Evolutionary conservation across 306 rosid species (phyloP).

Genomic region (Vigna reflexopilosa): DNA sequence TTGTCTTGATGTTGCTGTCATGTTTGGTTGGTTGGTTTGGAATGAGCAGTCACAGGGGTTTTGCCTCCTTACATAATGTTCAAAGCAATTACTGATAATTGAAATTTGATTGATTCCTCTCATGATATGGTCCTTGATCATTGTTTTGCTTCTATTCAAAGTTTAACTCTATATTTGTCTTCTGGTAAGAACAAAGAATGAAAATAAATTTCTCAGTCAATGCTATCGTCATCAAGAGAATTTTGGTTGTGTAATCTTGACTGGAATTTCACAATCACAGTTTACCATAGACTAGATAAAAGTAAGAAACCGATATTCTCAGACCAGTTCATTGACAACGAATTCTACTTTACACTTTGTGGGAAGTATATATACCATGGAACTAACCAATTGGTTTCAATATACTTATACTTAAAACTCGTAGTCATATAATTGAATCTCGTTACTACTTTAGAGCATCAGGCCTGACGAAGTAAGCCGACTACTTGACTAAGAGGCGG

Average conservation of each 20-base stretch:
- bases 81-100: conserved; percentile 5
- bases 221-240: not conserved
- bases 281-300: not conserved
- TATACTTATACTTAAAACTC: too few relatives aligned
- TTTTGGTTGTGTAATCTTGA: not conserved
- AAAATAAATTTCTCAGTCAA: not conserved
- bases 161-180: conserved; percentile 28
- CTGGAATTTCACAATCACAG: not conserved
- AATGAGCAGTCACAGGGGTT: conserved; percentile 39
- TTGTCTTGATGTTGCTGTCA: conserved; percentile 44
- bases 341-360: too few relatives aligned
- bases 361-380: too few relatives aligned
- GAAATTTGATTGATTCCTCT: conserved; percentile 8
- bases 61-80: conserved; percentile 37
- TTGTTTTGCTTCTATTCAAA: conserved; percentile 51
- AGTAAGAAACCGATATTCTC: not conserved
- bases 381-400: too few relatives aligned
- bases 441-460: too few relatives aligned
- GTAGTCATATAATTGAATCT: too few relatives aligned
- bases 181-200: not conserved
- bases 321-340: not conserved
- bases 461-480: too few relatives aligned
- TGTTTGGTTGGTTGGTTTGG: conserved; percentile 47
- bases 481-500: too few relatives aligned
- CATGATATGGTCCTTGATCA: not conserved